phyloP scores from a whole-genome alignment of 2,329 filamentous ascomycete genomes.

The Epichloe gansuensis region DNA sequence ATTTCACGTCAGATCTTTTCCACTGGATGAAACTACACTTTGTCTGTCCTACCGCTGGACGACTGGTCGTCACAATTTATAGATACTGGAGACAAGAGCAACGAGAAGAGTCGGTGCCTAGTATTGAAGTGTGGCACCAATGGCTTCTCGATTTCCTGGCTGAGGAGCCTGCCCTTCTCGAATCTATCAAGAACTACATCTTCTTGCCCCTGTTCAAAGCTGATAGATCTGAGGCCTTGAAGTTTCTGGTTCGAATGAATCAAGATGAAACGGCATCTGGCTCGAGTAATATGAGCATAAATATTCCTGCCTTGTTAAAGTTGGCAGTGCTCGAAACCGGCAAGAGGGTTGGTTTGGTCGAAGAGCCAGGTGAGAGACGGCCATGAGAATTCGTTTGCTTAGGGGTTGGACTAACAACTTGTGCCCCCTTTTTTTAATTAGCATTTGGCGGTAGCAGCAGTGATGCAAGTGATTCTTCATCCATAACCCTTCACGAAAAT shows the following conservation, averaged over 20 bases:
- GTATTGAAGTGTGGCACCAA: conserved; percentile 37
- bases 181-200: conserved; percentile 52
- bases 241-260: conserved; percentile 48
- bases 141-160: conserved; percentile 43
- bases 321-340: conserved; percentile 58
- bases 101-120: conserved; percentile 15
- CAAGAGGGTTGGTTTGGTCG: conserved; percentile 57
- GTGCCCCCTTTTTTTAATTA: conserved; percentile 4
- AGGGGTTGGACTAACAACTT: background rate
- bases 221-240: conserved; percentile 39
- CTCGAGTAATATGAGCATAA: conserved; percentile 32
- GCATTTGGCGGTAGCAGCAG: conserved; percentile 15
- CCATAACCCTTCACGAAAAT: conserved; percentile 26
- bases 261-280: conserved; percentile 33
- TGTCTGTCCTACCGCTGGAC: conserved; percentile 47
- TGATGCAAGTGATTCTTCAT: conserved; percentile 8
- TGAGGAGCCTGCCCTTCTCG: conserved; percentile 39
- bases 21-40: conserved; percentile 45
- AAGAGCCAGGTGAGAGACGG: conserved; percentile 44
- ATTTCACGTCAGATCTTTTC: conserved; percentile 36
- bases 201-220: conserved; percentile 50
- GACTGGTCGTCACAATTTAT: conserved; percentile 47
- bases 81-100: conserved; percentile 27
- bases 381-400: background rate
- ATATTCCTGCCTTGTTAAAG: conserved; percentile 45